Conservation (phyloP, 306 rosid species). For the Medicago truncatula region MtrunA17r5.0-ANR NC_053048.1:53205501-53206000, state of each 20-base stretch:
- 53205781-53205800: slow-evolving; percentile 47
- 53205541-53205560: neutral
- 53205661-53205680: neutral
- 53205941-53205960: slow-evolving; percentile 74
- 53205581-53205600: slow-evolving; percentile 19
- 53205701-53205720: slow-evolving; percentile 1
- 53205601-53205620: slow-evolving; percentile 30
- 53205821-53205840: slow-evolving; percentile 40
- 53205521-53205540: no score
- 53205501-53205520: no score
- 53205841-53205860: slow-evolving; percentile 55
- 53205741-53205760: slow-evolving; percentile 38
- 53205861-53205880: slow-evolving; percentile 45
- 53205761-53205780: slow-evolving; percentile 49
- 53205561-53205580: slow-evolving; percentile 8
- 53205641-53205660: neutral
- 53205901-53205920: slow-evolving; percentile 23
- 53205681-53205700: slow-evolving; percentile 32
- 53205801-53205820: slow-evolving; percentile 37
- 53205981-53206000: slow-evolving; percentile 68
- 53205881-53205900: slow-evolving; percentile 31
- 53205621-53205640: neutral
- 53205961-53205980: slow-evolving; percentile 79
- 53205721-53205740: slow-evolving; percentile 39
- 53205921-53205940: slow-evolving; percentile 57